phyloP scores from a whole-genome alignment of 768 basidiomycete genomes.

The Serendipita sp. region DNA sequence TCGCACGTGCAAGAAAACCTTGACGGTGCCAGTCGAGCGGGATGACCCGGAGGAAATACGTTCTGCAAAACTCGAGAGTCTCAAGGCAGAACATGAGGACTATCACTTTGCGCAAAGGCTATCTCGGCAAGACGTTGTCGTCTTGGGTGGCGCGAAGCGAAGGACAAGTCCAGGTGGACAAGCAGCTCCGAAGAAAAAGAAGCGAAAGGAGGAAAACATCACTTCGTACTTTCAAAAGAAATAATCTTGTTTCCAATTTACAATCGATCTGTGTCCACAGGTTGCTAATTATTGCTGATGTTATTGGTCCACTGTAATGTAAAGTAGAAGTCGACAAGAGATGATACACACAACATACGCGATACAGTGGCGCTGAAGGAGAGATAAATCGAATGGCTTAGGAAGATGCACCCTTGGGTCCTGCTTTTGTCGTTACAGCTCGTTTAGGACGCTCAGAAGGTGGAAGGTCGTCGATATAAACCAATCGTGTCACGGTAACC shows the following conservation, averaged over 20 bases:
- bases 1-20: conserved; percentile 9
- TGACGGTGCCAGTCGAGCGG: conserved; percentile 13
- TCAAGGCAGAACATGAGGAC: conserved; percentile 60
- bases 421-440: conserved; percentile 30
- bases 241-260: background rate
- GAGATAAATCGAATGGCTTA: background rate
- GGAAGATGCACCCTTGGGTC: background rate
- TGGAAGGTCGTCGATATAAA: conserved; percentile 53
- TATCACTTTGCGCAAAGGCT: conserved; percentile 79
- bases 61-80: conserved; percentile 10
- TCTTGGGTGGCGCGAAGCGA: conserved; percentile 7
- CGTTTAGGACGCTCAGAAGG: conserved; percentile 15
- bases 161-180: conserved; percentile 8
- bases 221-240: conserved; percentile 31
- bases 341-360: too few species aligned
- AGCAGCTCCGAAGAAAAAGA: conserved; percentile 16
- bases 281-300: background rate
- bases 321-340: too few species aligned
- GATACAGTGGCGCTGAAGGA: background rate
- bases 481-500: conserved; percentile 57
- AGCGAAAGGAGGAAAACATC: conserved; percentile 24
- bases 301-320: background rate
- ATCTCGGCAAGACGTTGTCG: conserved; percentile 26
- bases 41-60: conserved; percentile 18
- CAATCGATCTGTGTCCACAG: background rate